phyloP scores from a whole-genome alignment of 1,284 basidiomycete genomes.

The Cutaneotrichosporon spelunceum region DNA sequence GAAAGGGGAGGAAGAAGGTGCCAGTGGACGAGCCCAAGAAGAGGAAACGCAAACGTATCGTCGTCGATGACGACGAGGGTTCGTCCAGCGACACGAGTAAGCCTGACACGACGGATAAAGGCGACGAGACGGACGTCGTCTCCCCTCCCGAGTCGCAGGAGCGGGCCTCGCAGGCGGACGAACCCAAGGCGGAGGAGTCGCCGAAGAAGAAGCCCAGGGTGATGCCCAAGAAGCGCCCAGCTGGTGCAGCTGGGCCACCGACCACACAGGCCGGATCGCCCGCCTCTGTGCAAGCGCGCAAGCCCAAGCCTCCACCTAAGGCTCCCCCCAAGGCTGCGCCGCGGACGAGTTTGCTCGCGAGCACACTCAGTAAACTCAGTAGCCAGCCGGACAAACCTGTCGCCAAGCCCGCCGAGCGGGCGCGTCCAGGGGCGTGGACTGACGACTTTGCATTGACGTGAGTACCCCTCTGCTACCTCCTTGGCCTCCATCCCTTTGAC shows the following conservation, averaged over 20 bases:
- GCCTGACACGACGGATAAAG: too few species aligned
- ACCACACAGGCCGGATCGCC: background rate
- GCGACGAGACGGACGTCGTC: background rate
- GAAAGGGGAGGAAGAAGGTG: constrained; percentile 2
- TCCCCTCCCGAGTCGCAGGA: background rate
- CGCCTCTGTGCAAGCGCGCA: background rate
- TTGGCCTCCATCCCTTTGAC: too few species aligned
- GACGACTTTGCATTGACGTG: constrained; percentile 25
- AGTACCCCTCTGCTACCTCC: background rate
- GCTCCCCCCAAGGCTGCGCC: constrained; percentile 7
- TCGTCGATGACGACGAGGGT: background rate
- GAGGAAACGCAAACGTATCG: constrained; percentile 1
- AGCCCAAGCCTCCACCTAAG: background rate
- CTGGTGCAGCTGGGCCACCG: background rate
- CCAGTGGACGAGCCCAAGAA: constrained; percentile 2
- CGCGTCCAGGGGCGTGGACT: constrained; percentile 20
- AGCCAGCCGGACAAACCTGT: constrained; percentile 3
- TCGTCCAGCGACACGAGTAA: background rate
- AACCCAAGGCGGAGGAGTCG: background rate
- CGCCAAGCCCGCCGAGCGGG: constrained; percentile 12
- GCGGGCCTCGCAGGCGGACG: background rate
- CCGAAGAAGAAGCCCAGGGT: constrained; percentile 5
- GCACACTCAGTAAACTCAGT: constrained; percentile 18
- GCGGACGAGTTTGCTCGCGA: constrained; percentile 15
- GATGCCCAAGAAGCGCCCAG: constrained; percentile 2